Base-by-base conservation (phyloP, 441 rosid species). In the Iberis amara region DNA sequence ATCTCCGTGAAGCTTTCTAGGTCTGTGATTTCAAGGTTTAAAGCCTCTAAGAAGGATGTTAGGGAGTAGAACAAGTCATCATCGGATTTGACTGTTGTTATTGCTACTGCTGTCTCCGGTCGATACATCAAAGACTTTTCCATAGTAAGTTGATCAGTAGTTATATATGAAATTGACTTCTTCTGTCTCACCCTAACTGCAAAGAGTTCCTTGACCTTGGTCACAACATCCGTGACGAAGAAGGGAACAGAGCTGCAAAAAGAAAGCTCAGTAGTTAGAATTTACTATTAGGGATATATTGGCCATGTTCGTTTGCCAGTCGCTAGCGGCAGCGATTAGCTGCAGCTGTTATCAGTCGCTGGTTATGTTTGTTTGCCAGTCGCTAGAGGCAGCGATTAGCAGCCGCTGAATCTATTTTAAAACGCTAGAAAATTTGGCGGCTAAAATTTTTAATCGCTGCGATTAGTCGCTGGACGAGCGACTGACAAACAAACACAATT, bases 131-230 rank as follows among this genome's bases (percentile, higher is more conserved):
- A 30, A 57, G 51, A 7, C 4, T 37, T 18, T 7, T 48, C 43
- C 21, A 33, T 35, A 5, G 1, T 1, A 13, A 4, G 2, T n/a
- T 0, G 55, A 21, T 36, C 32, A 35, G 42, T 35, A 35, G n/a
- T 50, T 36, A 0, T 3, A 4, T 35, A 6, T n/a, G 55, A 21
- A 50, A 0, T 11, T 11, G 8, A 4, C 13, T 11, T 37, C 24
- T 12, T 42, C 28, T n/a, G 57, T 51, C 9, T 52, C 28, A 31
- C 27, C 37, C 26, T 60, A 32, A 2, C 1, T 4, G 13, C 11
- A 48, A 41, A 33, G 32, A 32, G 43, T 24, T 33, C 6, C 18
- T 60, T 33, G 37, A 60, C 64, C 36, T 50, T 41, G 24, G 65
- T 24, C 36, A 49, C 15, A 0, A 59, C 5, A 31, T 50, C 43